Percentiles rank a stretch among this genome's conserved stretches.
Evolutionary conservation across 2,329 filamentous ascomycete genomes (phyloP).

Genomic region (Botrytis aclada): DNA sequence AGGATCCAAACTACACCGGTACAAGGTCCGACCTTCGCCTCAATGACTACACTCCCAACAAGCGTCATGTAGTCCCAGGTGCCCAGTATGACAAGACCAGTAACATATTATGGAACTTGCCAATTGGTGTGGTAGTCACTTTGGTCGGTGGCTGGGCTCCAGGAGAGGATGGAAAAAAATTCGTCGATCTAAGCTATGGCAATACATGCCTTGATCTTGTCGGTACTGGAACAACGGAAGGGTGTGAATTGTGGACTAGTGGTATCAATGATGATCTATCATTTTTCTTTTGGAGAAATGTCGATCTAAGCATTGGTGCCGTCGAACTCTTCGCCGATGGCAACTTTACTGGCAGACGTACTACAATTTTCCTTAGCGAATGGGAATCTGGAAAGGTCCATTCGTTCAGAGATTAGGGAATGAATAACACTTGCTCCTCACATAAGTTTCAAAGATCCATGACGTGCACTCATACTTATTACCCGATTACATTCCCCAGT

Average conservation of each 20-base stretch:
- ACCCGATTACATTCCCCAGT: not conserved
- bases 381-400: conserved; percentile 1
- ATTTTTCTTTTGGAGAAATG: not conserved
- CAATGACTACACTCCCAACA: not conserved
- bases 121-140: not conserved
- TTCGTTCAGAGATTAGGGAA: not conserved
- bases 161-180: not conserved
- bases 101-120: not conserved
- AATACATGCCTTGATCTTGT: not conserved
- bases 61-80: not conserved
- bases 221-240: not conserved
- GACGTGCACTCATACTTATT: not conserved
- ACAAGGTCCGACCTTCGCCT: not conserved
- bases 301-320: not conserved
- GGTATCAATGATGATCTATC: not conserved
- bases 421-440: conserved; percentile 1
- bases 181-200: not conserved
- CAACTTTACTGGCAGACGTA: not conserved
- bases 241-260: not conserved
- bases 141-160: not conserved
- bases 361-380: conserved; percentile 4
- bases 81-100: not conserved
- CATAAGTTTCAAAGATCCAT: not conserved
- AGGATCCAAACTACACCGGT: not conserved
- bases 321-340: not conserved